Conservation (phyloP, 176 grass and related monocot genomes). For the Alopecurus myosuroides region DNA sequence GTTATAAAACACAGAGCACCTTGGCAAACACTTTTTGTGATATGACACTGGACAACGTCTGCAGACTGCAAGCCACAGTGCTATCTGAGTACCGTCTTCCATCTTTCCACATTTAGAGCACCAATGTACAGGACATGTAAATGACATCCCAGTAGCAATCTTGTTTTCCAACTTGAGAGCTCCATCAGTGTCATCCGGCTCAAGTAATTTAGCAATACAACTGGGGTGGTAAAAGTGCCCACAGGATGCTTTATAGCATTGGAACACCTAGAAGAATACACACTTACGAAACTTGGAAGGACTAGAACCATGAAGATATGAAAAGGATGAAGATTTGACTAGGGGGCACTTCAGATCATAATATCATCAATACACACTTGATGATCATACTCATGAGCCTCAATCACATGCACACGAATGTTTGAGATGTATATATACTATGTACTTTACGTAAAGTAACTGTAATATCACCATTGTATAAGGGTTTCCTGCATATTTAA, state of each 20-base stretch:
- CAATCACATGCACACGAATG: background rate
- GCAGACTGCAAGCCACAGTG: constrained; percentile 53
- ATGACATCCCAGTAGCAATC: constrained; percentile 52
- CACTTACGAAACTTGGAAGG: background rate
- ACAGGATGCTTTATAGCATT: constrained; percentile 69
- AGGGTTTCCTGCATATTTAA: background rate
- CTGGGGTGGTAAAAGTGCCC: constrained; percentile 82
- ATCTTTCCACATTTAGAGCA: constrained; percentile 53
- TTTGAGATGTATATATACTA: background rate
- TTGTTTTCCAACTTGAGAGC: constrained; percentile 38
- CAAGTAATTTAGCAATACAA: constrained; percentile 57
- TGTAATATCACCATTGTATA: background rate
- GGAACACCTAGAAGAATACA: constrained; percentile 53
- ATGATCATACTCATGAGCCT: background rate
- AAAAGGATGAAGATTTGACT: background rate
- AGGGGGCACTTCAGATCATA: background rate
- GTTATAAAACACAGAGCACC: constrained; percentile 30
- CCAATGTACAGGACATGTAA: constrained; percentile 70
- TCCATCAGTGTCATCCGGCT: constrained; percentile 40
- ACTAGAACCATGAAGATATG: background rate
- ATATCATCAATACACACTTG: background rate
- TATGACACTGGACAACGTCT: constrained; percentile 72
- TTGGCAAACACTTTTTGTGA: constrained; percentile 72
- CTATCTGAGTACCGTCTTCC: constrained; percentile 30
- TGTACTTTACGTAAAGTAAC: background rate